Conservation (phyloP, 1,284 basidiomycete species). For the Trichosporon ovoides region DNA sequence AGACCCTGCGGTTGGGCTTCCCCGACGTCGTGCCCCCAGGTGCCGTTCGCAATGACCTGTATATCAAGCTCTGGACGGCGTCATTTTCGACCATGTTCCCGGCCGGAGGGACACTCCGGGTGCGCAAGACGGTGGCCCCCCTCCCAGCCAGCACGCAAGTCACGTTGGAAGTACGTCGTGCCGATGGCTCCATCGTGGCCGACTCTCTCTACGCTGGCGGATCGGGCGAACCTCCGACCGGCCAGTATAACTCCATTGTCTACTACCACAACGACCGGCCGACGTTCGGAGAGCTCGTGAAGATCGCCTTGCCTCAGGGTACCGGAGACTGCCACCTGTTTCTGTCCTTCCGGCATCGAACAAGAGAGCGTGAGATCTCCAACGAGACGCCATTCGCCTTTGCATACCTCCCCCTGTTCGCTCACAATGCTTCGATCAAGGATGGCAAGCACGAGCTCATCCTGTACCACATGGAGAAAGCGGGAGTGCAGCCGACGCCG, state of each 20-base stretch:
- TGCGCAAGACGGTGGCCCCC: slow-evolving; percentile 33
- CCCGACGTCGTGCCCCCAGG: slow-evolving; percentile 94
- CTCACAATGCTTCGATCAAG: slow-evolving; percentile 72
- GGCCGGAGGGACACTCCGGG: slow-evolving; percentile 45
- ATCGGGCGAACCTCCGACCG: slow-evolving; percentile 72
- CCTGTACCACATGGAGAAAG: slow-evolving; percentile 71
- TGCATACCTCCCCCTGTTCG: slow-evolving; percentile 82
- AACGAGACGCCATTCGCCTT: slow-evolving; percentile 84
- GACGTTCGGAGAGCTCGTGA: slow-evolving; percentile 89
- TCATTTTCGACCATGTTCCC: slow-evolving; percentile 58
- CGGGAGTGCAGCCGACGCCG: slow-evolving; percentile 57
- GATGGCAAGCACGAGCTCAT: slow-evolving; percentile 84
- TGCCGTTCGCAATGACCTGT: slow-evolving; percentile 86
- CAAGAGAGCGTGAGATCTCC: slow-evolving; percentile 57
- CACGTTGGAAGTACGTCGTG: slow-evolving; percentile 76
- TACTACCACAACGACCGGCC: slow-evolving; percentile 78
- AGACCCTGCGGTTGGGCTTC: slow-evolving; percentile 86
- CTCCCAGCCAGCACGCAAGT: slow-evolving; percentile 70
- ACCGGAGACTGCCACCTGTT: slow-evolving; percentile 81
- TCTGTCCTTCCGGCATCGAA: slow-evolving; percentile 69
- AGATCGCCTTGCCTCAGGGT: slow-evolving; percentile 69
- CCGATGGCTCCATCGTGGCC: slow-evolving; percentile 61
- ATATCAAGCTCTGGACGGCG: slow-evolving; percentile 88
- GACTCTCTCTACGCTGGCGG: slow-evolving; percentile 76
- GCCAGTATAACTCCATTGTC: slow-evolving; percentile 82